phyloP scores from a whole-genome alignment of 2,329 filamentous ascomycete species.

The Venturia asperata region DNA sequence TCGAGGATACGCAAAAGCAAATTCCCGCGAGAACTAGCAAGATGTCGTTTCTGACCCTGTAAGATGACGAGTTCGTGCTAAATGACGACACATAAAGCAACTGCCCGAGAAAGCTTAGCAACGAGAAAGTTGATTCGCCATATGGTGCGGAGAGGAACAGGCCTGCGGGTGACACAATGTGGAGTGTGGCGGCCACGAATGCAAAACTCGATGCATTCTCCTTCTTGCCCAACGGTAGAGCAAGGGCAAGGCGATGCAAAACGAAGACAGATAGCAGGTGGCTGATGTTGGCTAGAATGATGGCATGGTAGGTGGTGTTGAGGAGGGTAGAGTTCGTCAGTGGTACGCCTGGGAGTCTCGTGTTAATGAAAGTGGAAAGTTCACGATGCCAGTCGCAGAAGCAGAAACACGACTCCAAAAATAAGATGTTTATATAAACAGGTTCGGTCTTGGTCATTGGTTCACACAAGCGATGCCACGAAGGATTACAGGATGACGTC shows the following conservation, averaged over 20 bases:
- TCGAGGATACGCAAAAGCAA: conserved; percentile 63
- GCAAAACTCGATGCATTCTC: conserved; percentile 42
- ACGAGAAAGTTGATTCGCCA: conserved; percentile 70
- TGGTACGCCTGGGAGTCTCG: conserved; percentile 17
- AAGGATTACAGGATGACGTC: neutral
- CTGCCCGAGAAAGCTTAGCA: conserved; percentile 68
- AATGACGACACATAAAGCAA: conserved; percentile 50
- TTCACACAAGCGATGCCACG: neutral
- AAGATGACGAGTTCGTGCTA: conserved; percentile 21
- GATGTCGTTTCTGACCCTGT: conserved; percentile 34
- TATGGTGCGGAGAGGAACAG: conserved; percentile 86
- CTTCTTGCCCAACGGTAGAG: conserved; percentile 24
- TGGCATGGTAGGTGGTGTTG: conserved; percentile 40
- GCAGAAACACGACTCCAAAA: neutral
- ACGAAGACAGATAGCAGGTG: conserved; percentile 70
- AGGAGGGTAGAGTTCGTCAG: conserved; percentile 21
- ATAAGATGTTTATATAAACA: conserved; percentile 11
- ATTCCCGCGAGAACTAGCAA: conserved; percentile 57
- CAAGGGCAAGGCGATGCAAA: conserved; percentile 61
- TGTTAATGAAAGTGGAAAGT: conserved; percentile 20
- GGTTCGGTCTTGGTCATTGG: neutral
- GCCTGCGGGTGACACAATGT: conserved; percentile 80
- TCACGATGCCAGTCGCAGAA: conserved; percentile 9
- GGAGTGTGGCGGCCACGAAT: conserved; percentile 63
- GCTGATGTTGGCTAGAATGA: conserved; percentile 61